Conservation (phyloP, 306 rosid genomes). For the Ceratonia siliqua region DNA sequence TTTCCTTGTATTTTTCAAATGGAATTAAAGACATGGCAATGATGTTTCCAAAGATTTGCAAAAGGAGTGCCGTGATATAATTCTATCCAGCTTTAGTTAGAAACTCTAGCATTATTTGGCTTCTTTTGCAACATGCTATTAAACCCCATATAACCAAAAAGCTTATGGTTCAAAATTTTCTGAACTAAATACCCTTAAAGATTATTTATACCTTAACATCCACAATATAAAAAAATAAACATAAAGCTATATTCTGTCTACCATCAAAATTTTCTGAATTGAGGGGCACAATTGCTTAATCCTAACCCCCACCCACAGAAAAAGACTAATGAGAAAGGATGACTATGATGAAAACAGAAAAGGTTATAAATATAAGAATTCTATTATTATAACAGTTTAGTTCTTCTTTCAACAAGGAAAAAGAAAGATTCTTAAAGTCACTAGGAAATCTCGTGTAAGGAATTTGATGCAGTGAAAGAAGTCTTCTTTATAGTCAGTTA, state of each 20-base stretch:
- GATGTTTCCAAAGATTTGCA: no score
- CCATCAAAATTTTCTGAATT: neutral
- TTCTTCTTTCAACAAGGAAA: neutral
- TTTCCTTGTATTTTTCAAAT: no score
- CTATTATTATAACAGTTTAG: neutral
- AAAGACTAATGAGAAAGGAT: neutral
- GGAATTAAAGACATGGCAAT: no score
- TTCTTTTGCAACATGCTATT: no score
- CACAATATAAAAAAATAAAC: neutral
- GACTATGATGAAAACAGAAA: neutral
- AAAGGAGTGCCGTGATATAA: no score
- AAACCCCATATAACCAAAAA: no score
- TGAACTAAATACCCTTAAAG: no score
- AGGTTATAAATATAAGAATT: neutral
- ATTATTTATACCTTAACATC: no score
- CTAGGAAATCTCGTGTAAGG: neutral
- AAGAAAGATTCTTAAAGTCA: neutral
- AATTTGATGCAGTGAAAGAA: slow-evolving; percentile 5
- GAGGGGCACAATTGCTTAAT: neutral
- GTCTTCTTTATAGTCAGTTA: neutral
- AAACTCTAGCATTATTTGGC: no score
- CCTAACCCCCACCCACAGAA: neutral
- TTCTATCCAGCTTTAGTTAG: no score
- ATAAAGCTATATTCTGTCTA: neutral
- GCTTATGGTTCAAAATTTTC: no score